Conservation (phyloP, 2,329 filamentous ascomycete genomes). For the Boeremia exigua region DNA sequence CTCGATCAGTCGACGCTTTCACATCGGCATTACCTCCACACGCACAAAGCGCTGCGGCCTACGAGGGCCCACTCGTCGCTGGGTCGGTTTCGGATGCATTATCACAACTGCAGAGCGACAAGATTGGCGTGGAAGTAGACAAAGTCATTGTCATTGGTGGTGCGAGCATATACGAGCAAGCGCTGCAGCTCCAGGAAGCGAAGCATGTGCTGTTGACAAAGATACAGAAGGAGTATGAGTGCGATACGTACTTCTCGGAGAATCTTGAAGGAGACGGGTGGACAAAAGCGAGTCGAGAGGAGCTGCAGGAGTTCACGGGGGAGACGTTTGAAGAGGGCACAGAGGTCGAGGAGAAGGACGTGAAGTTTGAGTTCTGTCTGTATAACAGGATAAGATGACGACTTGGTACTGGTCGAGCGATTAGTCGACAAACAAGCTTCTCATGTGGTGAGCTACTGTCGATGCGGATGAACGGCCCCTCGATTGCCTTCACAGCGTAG, state of each 20-base stretch:
- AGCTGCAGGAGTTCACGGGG: slow-evolving; percentile 69
- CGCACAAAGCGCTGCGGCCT: neutral
- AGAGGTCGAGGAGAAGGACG: slow-evolving; percentile 67
- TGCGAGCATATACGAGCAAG: slow-evolving; percentile 79
- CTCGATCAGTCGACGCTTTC: slow-evolving; percentile 50
- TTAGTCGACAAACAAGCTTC: too few relatives aligned
- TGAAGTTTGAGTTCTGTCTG: slow-evolving; percentile 74
- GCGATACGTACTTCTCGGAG: slow-evolving; percentile 77
- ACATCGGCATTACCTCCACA: slow-evolving; percentile 11
- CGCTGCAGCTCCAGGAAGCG: slow-evolving; percentile 65
- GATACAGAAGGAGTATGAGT: slow-evolving; percentile 72
- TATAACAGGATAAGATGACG: slow-evolving; percentile 48
- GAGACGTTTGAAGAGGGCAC: slow-evolving; percentile 65
- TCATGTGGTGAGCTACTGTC: too few relatives aligned
- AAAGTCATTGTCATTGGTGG: slow-evolving; percentile 86
- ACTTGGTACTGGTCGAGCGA: neutral
- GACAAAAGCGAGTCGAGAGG: slow-evolving; percentile 59
- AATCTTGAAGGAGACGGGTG: slow-evolving; percentile 61
- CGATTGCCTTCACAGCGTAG: neutral
- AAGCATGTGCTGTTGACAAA: slow-evolving; percentile 73
- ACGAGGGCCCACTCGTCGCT: slow-evolving; percentile 59
- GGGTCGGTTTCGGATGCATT: slow-evolving; percentile 57
- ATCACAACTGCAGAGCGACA: slow-evolving; percentile 56
- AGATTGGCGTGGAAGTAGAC: slow-evolving; percentile 15
- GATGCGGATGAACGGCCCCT: neutral